Percentiles rank a stretch among this genome's conserved stretches.
phyloP scores from a whole-genome alignment of 371 early-diverging fungal genomes.

The Rhizopus arrhizus region DNA sequence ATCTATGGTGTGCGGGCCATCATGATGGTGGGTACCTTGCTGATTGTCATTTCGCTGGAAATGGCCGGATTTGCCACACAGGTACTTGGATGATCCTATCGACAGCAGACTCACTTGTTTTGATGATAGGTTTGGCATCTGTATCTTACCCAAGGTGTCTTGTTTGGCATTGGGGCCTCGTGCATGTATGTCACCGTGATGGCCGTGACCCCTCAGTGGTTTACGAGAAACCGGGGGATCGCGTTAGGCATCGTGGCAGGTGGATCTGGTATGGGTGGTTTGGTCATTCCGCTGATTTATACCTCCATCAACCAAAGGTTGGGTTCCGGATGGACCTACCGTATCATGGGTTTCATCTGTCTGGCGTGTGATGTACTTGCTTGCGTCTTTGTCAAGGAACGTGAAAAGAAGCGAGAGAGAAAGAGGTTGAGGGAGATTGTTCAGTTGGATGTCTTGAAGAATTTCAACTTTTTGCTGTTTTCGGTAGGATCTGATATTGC shows the following conservation, averaged over 20 bases:
- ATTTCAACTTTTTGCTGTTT: slow-evolving; percentile 24
- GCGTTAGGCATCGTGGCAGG: slow-evolving; percentile 77
- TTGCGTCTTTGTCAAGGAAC: slow-evolving; percentile 44
- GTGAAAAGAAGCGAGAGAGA: slow-evolving; percentile 19
- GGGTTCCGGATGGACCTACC: slow-evolving; percentile 62
- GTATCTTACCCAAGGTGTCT: slow-evolving; percentile 33
- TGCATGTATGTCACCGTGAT: slow-evolving; percentile 30
- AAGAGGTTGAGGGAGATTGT: slow-evolving; percentile 16
- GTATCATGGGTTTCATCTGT: slow-evolving; percentile 57
- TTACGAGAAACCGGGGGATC: slow-evolving; percentile 64
- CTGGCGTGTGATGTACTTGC: slow-evolving; percentile 19
- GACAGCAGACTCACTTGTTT: too few relatives aligned
- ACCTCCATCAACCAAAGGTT: slow-evolving; percentile 56
- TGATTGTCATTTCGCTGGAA: too few relatives aligned
- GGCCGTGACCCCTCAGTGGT: slow-evolving; percentile 76
- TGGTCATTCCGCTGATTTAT: slow-evolving; percentile 67
- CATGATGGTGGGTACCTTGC: too few relatives aligned
- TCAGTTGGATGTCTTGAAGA: slow-evolving; percentile 6
- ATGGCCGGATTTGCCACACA: too few relatives aligned
- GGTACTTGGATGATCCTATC: too few relatives aligned
- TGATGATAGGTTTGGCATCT: slow-evolving; percentile 45
- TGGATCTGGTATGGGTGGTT: slow-evolving; percentile 83
- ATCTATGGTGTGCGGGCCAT: too few relatives aligned
- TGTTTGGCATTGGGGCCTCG: slow-evolving; percentile 51
- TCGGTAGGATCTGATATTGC: slow-evolving; percentile 26